Base-by-base conservation (phyloP, 257 asterid species). In the Plantago major region DNA sequence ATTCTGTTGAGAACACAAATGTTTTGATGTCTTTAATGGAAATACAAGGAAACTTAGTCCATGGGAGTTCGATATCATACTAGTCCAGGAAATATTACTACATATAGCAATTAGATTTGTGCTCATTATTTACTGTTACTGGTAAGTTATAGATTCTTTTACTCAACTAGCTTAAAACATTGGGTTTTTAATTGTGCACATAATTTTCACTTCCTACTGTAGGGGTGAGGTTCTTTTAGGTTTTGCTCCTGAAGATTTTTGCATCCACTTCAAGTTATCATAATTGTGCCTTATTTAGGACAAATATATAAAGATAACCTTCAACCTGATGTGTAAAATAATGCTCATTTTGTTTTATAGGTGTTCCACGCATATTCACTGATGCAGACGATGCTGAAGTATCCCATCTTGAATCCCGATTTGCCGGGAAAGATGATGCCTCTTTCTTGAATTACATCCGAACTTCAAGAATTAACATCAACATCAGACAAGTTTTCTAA, bases 401-500 rank as follows among this genome's bases (percentile, higher is more conserved):
- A 65, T 44, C 79, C 55, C 67, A 71, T 56, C 95, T 86, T 28
- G 89, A 86, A 65, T 73, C 80, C 60, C 81, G 65, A 47, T 83
- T 92, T 59, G 60, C 79, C 1, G 67, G 60, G 45, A 84, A 75
- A 69, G 88, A 78, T 15, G 79, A 72, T 67, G 14, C 52, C 33
- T 58, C 82, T 15, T 84, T 70, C 72, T 76, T 83, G 72, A 74
- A 83, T 62, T 92, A 92, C 78, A 70, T 87, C 66, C 74, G 74
- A 70, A 77, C 89, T 49, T 89, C 96, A 46, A 87, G 97, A 80
- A 82, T 92, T 82, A 92, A 92, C 79, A 89, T 92, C 76, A 92
- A 92, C 66, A 89, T 92, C 49, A 81, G 99, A 79, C 99, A 92
- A 80, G 97, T 92, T 50, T 80, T 70, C 71, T 86, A 52, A 76